Conservation (phyloP, 441 rosid genomes). For the Manihot esculenta region DNA sequence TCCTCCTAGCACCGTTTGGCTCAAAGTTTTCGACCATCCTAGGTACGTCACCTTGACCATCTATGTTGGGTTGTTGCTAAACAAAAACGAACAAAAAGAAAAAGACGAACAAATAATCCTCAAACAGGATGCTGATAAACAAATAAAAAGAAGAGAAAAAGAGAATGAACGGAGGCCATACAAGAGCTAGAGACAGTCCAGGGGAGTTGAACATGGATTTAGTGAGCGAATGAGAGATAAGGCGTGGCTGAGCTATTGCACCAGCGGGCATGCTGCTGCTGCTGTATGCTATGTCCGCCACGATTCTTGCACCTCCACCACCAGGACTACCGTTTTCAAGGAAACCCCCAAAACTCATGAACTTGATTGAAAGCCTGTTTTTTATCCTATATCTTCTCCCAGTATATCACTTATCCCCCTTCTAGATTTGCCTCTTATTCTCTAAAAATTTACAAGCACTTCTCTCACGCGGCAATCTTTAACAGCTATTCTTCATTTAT, state of each 20-base stretch:
- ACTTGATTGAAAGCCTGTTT: constrained; percentile 17
- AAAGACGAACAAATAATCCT: background rate
- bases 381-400: background rate
- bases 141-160: background rate
- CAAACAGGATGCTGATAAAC: constrained; percentile 1
- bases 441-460: background rate
- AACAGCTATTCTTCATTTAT: background rate
- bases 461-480: background rate
- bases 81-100: background rate
- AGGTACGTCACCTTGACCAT: constrained; percentile 54
- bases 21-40: constrained; percentile 65
- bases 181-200: constrained; percentile 82
- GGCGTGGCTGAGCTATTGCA: constrained; percentile 64
- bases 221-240: constrained; percentile 52
- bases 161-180: constrained; percentile 23
- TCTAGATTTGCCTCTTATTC: background rate
- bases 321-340: constrained; percentile 54
- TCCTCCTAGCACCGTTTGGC: constrained; percentile 41
- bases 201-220: constrained; percentile 64
- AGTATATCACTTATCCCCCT: background rate
- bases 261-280: constrained; percentile 58
- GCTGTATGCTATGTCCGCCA: constrained; percentile 57
- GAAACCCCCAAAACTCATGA: constrained; percentile 96
- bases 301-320: constrained; percentile 63
- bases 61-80: constrained; percentile 71